Evolutionary conservation across 2,329 filamentous ascomycete genomes (phyloP), one percentile per base, ranked within the genome.

Genomic region (Penicillium glabrum): DNA sequence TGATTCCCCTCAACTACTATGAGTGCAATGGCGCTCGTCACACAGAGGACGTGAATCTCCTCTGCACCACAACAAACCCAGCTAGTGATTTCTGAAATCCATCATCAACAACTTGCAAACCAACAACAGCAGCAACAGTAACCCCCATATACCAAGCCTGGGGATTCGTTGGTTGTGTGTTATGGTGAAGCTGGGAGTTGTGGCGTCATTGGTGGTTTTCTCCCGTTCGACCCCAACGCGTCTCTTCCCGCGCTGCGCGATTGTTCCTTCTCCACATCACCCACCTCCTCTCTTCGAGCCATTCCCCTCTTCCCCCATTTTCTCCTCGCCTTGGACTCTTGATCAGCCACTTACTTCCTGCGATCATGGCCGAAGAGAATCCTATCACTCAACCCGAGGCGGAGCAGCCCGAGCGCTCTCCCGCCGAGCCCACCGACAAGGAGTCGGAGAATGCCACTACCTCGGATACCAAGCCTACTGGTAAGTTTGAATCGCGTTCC

Each of bases 361-460:
- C 61, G 65, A 72, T 62, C 61, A 78, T 77, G 70, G 71, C 75
- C 59, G 76, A 78, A 56, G 70, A 73, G 56, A 70, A 70, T 49
- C 67, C 70, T 63, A 66, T 71, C 57, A 61, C 69, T 61, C 63
- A 67, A 58, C 63, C 70, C 51, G 68, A 67, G 57, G 66, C 59
- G 58, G 70, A 75, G 64, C 66, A 68, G 65, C 61, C 66, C 26
- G 70, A 71, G 69, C 70, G 60, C 63, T 63, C 62, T 58, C 57
- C 64, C 49, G 61, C 53, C 54, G 61, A 72, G 57, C 53, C 67
- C 37, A 64, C 64, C 61, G 71, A 74, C 72, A 66, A 65, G 67
- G 57, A 56, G 61, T 55, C 58, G 31, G 69, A 66, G 53, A 61
- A 58, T 45, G 60, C 59, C 41, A 59, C 62, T 29, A 54, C 55